Conservation (phyloP, 768 basidiomycete species). For the Cyathus striatus region DNA sequence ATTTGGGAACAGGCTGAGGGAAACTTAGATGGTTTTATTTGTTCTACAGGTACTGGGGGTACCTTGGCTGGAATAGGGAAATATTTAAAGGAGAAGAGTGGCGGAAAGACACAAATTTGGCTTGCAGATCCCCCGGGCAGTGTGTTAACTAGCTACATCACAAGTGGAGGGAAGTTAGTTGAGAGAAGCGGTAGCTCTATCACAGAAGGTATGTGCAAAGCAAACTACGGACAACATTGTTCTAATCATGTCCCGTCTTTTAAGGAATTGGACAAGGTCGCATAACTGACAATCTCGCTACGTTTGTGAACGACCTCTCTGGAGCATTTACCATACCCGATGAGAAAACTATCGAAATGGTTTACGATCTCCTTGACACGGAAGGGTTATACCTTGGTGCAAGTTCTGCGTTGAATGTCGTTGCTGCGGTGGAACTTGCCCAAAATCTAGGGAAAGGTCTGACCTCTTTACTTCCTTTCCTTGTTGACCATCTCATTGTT, state of each 20-base stretch:
- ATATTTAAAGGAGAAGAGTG: conserved; percentile 78
- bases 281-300: conserved; percentile 85
- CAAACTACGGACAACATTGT: not conserved
- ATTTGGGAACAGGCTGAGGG: conserved; percentile 90
- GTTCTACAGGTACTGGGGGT: conserved; percentile 93
- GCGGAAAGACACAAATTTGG: conserved; percentile 81
- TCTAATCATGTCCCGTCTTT: not conserved
- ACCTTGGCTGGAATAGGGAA: conserved; percentile 88
- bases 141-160: conserved; percentile 79
- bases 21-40: conserved; percentile 84
- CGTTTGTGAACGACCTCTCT: conserved; percentile 70
- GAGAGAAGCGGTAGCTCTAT: conserved; percentile 86
- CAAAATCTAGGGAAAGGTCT: conserved; percentile 77
- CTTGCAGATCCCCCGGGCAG: conserved; percentile 97
- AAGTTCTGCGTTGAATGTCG: conserved; percentile 91
- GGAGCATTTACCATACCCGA: conserved; percentile 89
- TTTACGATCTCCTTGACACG: conserved; percentile 86
- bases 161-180: conserved; percentile 68
- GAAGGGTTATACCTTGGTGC: conserved; percentile 96
- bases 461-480: conserved; percentile 1
- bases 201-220: conserved; percentile 65
- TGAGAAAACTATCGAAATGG: conserved; percentile 85
- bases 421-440: conserved; percentile 87
- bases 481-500: conserved; percentile 1
- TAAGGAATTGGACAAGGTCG: conserved; percentile 96